These are phyloP conservation scores for Rutstroemia sydowiana DNA, from an alignment of 2,329 filamentous ascomycete genomes.

Conservation along the genomic window DNA sequence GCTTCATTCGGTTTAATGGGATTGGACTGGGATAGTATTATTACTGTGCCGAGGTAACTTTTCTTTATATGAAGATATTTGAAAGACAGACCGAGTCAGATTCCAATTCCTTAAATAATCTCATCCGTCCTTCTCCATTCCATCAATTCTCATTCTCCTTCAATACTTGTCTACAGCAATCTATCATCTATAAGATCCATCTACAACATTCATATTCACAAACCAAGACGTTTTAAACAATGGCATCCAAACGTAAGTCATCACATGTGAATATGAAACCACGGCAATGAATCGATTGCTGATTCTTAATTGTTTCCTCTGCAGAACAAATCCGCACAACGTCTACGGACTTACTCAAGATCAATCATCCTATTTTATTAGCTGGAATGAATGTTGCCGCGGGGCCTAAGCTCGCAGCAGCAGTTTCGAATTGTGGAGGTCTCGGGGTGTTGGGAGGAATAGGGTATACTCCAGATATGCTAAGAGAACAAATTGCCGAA, in stretches of 20 bases:
- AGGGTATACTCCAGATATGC: slow-evolving; percentile 95
- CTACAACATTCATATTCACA: not conserved
- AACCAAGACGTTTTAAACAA: slow-evolving; percentile 33
- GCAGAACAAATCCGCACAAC: slow-evolving; percentile 84
- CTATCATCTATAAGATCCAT: no score
- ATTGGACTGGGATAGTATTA: not conserved
- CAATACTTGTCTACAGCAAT: not conserved
- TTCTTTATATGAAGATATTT: no score
- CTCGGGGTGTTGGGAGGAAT: slow-evolving; percentile 94
- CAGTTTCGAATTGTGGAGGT: slow-evolving; percentile 93
- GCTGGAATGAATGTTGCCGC: slow-evolving; percentile 99
- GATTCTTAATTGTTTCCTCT: no score
- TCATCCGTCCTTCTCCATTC: not conserved
- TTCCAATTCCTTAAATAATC: slow-evolving; percentile 7
- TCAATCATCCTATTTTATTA: slow-evolving; percentile 92
- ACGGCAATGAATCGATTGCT: no score
- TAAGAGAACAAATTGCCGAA: slow-evolving; percentile 88
- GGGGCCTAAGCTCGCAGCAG: slow-evolving; percentile 90
- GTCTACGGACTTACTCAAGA: slow-evolving; percentile 92
- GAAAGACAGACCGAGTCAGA: no score
- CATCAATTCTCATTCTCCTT: slow-evolving; percentile 4
- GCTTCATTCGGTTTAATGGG: not conserved
- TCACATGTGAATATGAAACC: slow-evolving; percentile 20
- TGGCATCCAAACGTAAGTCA: slow-evolving; percentile 73
- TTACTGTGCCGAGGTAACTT: slow-evolving; percentile 26